Base-by-base conservation (phyloP, 352 stramenopile species). In the Pythium graminicola region DNA sequence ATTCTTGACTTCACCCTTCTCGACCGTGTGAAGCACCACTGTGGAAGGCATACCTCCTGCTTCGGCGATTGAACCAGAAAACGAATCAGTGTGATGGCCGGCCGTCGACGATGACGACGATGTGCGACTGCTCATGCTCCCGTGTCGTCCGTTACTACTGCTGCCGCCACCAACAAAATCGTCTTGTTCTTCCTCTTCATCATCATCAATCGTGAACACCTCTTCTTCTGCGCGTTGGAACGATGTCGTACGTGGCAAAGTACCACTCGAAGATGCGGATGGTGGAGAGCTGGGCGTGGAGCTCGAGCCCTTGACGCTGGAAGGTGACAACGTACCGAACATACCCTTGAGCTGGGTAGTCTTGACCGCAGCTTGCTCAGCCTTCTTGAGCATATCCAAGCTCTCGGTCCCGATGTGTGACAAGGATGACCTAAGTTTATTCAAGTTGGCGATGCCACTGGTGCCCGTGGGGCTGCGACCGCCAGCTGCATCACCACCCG, bases 171-270 rank as follows among this genome's bases (percentile, higher is more conserved):
- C 64, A n/a, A 77, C 60, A 54, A 70, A 73, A 38, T 78, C 70
- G 33, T 82, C 73, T 26, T 86, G 65, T 54, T 79, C 80, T 20
- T 88, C 73, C 14, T 90, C 76, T 5, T 87, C 76, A 20, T 85
- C 77, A 38, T 89, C 81, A 61, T 91, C 81, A 50, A 91, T 91
- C 13, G 78, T 85, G 50, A 91, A 91, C 32, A 91, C 80, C 27
- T 87, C 81, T 20, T 91, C 81, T n/a, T 80, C 75, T 3, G 73
- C 73, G 27, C 65, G 62, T 40, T 81, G 69, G 52, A 81, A 85
- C 36, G 73, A 86, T 0, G 43, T 46, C 20, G 60, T 52, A 6
- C 67, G 63, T 5, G 67, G 44, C n/a, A 48, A 28, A 38, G n/a
- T 28, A 23, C 51, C n/a, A 14, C 36, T 27, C 20, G 36, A 41